These are phyloP conservation scores for Cicer judaicum DNA, from an alignment of 306 rosid species.

Conservation along the genomic window DNA sequence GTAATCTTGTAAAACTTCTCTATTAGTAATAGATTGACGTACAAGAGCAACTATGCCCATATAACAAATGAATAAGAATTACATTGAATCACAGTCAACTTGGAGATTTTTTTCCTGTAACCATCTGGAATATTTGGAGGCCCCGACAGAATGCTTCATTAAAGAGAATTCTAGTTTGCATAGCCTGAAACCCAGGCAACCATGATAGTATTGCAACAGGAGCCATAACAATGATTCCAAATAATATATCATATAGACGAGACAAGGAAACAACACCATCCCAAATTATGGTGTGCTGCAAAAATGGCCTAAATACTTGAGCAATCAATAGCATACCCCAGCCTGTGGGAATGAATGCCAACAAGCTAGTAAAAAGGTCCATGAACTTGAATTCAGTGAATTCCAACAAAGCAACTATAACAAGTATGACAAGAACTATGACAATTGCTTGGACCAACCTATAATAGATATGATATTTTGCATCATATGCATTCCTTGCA, in stretches of 20 bases:
- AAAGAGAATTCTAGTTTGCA: constrained; percentile 90
- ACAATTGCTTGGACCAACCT: constrained; percentile 77
- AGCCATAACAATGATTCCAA: constrained; percentile 71
- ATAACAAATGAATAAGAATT: constrained; percentile 33
- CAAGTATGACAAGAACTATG: constrained; percentile 54
- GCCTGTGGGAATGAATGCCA: constrained; percentile 90
- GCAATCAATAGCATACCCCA: constrained; percentile 86
- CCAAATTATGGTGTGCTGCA: constrained; percentile 67
- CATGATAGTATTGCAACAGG: constrained; percentile 87
- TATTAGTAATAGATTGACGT: neutral
- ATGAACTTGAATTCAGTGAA: constrained; percentile 63
- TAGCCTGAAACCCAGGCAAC: constrained; percentile 89
- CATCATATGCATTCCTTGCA: constrained; percentile 64
- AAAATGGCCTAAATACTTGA: constrained; percentile 72
- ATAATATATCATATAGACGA: constrained; percentile 74
- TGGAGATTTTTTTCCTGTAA: constrained; percentile 62
- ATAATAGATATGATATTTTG: constrained; percentile 75
- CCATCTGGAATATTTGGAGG: constrained; percentile 73
- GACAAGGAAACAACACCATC: constrained; percentile 62
- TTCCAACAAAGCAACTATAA: constrained; percentile 64
- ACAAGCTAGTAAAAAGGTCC: constrained; percentile 75
- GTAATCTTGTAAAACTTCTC: constrained; percentile 15
- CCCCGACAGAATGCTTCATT: constrained; percentile 91
- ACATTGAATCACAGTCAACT: constrained; percentile 52
- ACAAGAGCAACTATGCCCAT: neutral